Percentiles rank a stretch among this genome's conserved stretches.
phyloP scores from a whole-genome alignment of 768 basidiomycete genomes.

The Boletus fagicola region DNA sequence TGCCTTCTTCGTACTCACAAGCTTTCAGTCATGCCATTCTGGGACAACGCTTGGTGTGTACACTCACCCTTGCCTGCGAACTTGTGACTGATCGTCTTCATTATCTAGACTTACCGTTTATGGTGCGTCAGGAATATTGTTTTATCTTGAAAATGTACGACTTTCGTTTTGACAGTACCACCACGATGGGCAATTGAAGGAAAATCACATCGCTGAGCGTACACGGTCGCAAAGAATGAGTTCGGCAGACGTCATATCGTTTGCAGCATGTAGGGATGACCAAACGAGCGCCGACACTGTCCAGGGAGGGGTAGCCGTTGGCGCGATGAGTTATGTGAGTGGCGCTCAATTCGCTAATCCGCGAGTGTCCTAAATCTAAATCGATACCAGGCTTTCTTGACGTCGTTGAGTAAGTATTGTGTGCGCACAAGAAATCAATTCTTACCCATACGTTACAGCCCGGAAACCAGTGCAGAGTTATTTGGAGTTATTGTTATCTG shows the following conservation, averaged over 20 bases:
- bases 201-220: conserved; percentile 37
- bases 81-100: neutral
- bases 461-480: conserved; percentile 62
- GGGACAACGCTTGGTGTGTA: conserved; percentile 45
- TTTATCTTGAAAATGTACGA: neutral
- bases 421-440: neutral
- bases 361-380: neutral
- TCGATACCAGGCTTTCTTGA: conserved; percentile 57
- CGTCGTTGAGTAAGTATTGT: conserved; percentile 40
- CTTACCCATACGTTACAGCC: conserved; percentile 25
- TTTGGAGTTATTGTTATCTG: conserved; percentile 53
- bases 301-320: conserved; percentile 60
- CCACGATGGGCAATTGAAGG: conserved; percentile 54
- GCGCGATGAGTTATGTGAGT: conserved; percentile 78
- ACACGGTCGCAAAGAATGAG: conserved; percentile 47
- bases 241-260: conserved; percentile 79
- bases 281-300: conserved; percentile 75
- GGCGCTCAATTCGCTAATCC: neutral
- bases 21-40: conserved; percentile 44
- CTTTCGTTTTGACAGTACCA: conserved; percentile 44
- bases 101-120: conserved; percentile 26
- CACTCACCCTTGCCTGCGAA: neutral
- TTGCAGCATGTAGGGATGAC: conserved; percentile 67
- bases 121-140: conserved; percentile 17
- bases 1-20: neutral